A percentile compares a stretch with the other conserved stretches of the same genome.
These are phyloP conservation scores for Peronospora farinosa DNA, from an alignment of 352 stramenopile genomes.

Conservation along the genomic window DNA sequence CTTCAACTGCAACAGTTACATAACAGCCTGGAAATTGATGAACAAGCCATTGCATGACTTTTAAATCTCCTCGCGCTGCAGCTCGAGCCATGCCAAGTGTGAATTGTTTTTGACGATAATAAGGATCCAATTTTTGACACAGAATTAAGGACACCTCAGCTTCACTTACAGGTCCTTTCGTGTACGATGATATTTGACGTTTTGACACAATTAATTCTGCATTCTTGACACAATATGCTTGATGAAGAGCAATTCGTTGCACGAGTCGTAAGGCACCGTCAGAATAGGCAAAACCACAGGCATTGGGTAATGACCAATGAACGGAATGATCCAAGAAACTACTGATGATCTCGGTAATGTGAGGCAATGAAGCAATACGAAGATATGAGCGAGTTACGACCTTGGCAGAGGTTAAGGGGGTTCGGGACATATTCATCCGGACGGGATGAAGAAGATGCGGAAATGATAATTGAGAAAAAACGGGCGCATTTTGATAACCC, in stretches of 20 bases:
- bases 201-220: constrained; percentile 1
- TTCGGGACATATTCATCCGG: constrained; percentile 1
- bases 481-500: constrained; percentile 1
- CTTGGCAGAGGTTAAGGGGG: constrained; percentile 12
- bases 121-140: constrained; percentile 9
- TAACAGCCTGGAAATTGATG: constrained; percentile 25
- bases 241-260: constrained; percentile 17
- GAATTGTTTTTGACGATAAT: constrained; percentile 28
- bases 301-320: constrained; percentile 21
- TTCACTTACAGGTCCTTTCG: not conserved
- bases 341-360: constrained; percentile 28
- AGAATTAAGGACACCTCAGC: not conserved
- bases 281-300: constrained; percentile 20
- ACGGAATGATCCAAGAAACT: constrained; percentile 27
- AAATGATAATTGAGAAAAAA: constrained; percentile 9
- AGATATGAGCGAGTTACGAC: constrained; percentile 20
- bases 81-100: constrained; percentile 24
- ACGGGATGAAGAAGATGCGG: constrained; percentile 9
- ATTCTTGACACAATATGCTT: not conserved
- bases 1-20: constrained; percentile 28
- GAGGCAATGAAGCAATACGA: constrained; percentile 22
- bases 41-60: constrained; percentile 29
- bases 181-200: not conserved
- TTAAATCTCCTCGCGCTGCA: constrained; percentile 26
- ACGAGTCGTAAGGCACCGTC: constrained; percentile 19